Evolutionary conservation across 2,329 filamentous ascomycete species (phyloP).

Genomic region (Nigrograna mackinnonii): DNA sequence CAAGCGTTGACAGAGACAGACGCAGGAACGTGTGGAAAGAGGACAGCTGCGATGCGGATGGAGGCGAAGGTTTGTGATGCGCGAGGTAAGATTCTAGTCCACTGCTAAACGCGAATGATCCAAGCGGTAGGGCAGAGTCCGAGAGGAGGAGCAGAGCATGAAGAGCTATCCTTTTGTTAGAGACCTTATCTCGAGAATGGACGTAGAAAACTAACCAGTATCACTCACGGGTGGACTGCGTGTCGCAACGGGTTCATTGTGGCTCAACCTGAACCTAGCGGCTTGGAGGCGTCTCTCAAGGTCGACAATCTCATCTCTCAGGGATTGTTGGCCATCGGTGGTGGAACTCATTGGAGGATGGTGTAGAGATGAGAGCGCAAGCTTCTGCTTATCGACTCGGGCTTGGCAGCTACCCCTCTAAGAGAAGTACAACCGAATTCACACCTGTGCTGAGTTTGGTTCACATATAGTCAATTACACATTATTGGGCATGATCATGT

Average conservation of each 20-base stretch:
- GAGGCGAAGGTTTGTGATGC: conserved; percentile 55
- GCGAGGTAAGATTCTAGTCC: conserved; percentile 82
- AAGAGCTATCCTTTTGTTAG: conserved; percentile 24
- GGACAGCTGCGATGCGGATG: conserved; percentile 32
- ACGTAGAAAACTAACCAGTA: conserved; percentile 16
- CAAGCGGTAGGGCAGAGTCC: conserved; percentile 79
- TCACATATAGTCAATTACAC: too few species aligned
- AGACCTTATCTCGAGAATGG: conserved; percentile 3
- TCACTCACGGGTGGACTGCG: conserved; percentile 14
- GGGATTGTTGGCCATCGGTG: conserved; percentile 25
- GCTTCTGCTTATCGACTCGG: too few species aligned
- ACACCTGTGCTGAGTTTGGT: too few species aligned
- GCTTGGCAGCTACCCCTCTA: too few species aligned
- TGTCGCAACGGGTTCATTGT: conserved; percentile 17
- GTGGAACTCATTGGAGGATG: conserved; percentile 27
- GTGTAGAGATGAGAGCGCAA: conserved; percentile 14
- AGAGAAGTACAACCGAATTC: too few species aligned
- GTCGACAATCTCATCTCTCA: conserved; percentile 59
- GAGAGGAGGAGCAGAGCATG: conserved; percentile 78
- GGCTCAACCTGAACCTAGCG: conserved; percentile 52
- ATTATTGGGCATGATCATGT: too few species aligned
- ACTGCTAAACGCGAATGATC: conserved; percentile 85
- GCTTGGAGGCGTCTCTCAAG: conserved; percentile 57
- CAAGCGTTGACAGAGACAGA: conserved; percentile 71
- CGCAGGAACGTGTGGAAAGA: conserved; percentile 70